These are phyloP conservation scores for Barnettozyma wickerhamii DNA, from an alignment of 805 yeast species.

Conservation along the genomic window DNA sequence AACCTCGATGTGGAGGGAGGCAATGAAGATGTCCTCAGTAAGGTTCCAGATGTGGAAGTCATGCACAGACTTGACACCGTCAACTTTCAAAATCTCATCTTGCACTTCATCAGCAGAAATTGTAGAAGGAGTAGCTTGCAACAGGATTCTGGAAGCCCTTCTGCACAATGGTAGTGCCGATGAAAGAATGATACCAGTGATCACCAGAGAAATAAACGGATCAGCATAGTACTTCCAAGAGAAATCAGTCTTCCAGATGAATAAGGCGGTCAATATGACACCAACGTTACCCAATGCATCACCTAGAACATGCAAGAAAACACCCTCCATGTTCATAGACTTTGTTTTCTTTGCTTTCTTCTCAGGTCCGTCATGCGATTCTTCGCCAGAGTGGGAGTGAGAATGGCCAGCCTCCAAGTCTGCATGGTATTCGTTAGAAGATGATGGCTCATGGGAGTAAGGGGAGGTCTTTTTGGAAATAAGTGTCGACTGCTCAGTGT, in stretches of 20 bases:
- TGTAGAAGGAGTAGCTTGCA: conserved; percentile 90
- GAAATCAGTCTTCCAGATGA: conserved; percentile 91
- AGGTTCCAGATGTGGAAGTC: conserved; percentile 97
- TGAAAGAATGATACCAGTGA: conserved; percentile 84
- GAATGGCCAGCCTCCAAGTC: conserved; percentile 14
- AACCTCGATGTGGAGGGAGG: conserved; percentile 84
- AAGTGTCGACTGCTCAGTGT: conserved; percentile 18
- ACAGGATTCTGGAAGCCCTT: conserved; percentile 77
- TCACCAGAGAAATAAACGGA: conserved; percentile 79
- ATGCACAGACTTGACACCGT: conserved; percentile 80
- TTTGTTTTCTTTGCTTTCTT: conserved; percentile 17
- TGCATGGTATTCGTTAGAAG: conserved; percentile 18
- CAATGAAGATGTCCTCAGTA: conserved; percentile 80
- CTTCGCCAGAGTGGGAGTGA: conserved; percentile 9
- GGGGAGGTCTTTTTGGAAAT: conserved; percentile 6
- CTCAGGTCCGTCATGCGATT: conserved; percentile 12
- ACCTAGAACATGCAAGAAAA: conserved; percentile 89
- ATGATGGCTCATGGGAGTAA: conserved; percentile 17
- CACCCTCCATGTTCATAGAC: conserved; percentile 97
- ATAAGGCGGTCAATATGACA: conserved; percentile 82
- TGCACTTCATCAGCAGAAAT: conserved; percentile 73
- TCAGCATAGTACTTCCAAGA: conserved; percentile 85
- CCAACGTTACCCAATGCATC: conserved; percentile 96
- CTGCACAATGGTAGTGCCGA: conserved; percentile 89
- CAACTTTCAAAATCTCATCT: conserved; percentile 58